Base-by-base conservation (phyloP, 306 rosid species). In the Abrus precatorius region DNA sequence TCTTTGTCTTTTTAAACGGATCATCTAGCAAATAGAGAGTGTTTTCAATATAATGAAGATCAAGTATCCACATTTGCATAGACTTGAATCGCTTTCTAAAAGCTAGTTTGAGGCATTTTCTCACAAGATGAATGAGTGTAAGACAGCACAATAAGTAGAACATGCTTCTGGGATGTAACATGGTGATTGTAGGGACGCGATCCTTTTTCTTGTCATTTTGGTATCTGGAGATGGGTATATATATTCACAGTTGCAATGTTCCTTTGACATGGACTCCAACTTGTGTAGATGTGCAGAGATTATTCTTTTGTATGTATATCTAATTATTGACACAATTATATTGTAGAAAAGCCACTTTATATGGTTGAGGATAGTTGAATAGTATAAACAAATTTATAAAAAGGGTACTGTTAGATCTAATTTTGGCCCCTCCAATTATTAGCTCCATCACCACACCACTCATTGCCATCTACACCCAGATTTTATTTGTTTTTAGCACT, bases 121-220 rank as follows among this genome's bases (percentile, higher is more conserved):
- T n/a, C 64, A 57, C 38, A 29, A 57, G 41, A 9, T 59, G 38
- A 38, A 33, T 60, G 11, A 60, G 32, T 6, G 12, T 63, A 6
- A 6, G 47, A 43, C 47, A 43, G 47, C 13, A 9, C 5, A 3
- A 50, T 75, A 79, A 32, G 49, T 72, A 59, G 47, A 67, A 34
- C 36, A 68, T 11, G 81, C 55, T 71, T 56, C 67, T 76, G 81
- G 55, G 74, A 38, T 74, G 65, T 82, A 87, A 80, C 91, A 64
- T 64, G 70, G 86, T 44, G 54, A 78, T 65, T 69, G 53, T 55
- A 33, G 48, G 63, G 48, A 76, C 63, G 8, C 36, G 65, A 65
- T 64, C 49, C 48, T 65, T 67, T 38, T 41, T 84, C 57, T 74
- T 77, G 84, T 85, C 86, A 54, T 50, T 77, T 86, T 76, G 60